These are phyloP conservation scores for Blastobotrys buckinghamii DNA, from an alignment of 1,139 yeast species.

Conservation along the genomic window DNA sequence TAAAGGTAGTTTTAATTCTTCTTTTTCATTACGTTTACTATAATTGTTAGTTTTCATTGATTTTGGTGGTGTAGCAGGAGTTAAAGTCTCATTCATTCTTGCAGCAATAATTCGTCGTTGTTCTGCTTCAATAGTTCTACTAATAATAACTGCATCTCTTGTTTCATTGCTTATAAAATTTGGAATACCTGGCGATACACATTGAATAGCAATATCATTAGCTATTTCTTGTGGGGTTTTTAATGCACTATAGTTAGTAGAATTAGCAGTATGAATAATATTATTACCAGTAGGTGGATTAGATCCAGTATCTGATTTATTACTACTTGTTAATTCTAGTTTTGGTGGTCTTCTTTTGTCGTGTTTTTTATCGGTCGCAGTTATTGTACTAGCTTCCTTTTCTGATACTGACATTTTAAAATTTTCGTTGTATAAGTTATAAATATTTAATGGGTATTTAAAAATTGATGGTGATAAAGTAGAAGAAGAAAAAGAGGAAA, in stretches of 20 bases:
- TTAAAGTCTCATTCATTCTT: conserved; percentile 14
- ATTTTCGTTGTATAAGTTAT: background rate
- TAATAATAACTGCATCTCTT: conserved; percentile 31
- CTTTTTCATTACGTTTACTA: background rate
- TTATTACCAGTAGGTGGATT: background rate
- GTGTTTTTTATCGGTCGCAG: background rate
- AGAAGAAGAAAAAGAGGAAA: background rate
- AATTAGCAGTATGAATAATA: background rate
- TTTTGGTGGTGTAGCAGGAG: background rate
- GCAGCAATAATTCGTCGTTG: conserved; percentile 33
- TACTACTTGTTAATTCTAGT: conserved; percentile 14
- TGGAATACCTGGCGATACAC: conserved; percentile 39
- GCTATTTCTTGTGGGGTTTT: conserved; percentile 33
- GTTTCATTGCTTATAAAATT: conserved; percentile 30
- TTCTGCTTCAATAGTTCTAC: conserved; percentile 33
- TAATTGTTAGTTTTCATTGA: background rate
- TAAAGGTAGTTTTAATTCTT: background rate
- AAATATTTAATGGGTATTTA: background rate
- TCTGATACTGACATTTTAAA: background rate
- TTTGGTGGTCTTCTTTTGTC: conserved; percentile 17
- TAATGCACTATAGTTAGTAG: conserved; percentile 7
- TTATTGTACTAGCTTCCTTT: background rate
- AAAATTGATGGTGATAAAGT: background rate
- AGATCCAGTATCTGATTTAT: background rate
- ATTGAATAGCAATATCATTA: conserved; percentile 33